phyloP scores from a whole-genome alignment of 148 eudicot genomes.

The Selenicereus undatus region DNA sequence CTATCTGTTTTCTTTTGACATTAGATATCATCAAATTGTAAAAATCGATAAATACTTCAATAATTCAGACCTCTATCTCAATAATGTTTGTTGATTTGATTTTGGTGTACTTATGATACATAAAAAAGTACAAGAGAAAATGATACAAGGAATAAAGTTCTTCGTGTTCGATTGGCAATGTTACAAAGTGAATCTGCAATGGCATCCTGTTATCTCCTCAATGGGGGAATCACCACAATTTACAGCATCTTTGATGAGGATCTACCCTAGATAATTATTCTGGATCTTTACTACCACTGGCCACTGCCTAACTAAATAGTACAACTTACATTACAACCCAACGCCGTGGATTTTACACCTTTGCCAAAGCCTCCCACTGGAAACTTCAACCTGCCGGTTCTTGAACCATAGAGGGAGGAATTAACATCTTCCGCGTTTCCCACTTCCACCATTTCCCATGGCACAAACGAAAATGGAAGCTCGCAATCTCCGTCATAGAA shows the following conservation, averaged over 20 bases:
- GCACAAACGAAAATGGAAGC: slow-evolving; percentile 1
- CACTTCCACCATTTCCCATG: not conserved
- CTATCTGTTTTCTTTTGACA: not conserved
- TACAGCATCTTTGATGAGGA: not conserved
- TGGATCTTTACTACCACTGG: not conserved
- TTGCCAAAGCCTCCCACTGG: not conserved
- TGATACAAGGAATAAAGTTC: too few relatives aligned
- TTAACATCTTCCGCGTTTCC: not conserved
- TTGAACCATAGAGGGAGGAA: not conserved
- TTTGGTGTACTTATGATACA: too few relatives aligned
- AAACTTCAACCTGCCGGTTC: not conserved
- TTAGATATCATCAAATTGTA: too few relatives aligned
- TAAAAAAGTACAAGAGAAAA: too few relatives aligned
- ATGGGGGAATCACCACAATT: too few relatives aligned
- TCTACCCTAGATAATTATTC: not conserved
- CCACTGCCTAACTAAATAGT: not conserved
- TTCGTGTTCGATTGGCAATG: too few relatives aligned
- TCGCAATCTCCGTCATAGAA: not conserved
- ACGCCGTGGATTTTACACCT: not conserved
- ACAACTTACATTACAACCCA: not conserved
- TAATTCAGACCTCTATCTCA: too few relatives aligned
- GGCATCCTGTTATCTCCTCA: not conserved
- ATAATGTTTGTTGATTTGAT: too few relatives aligned
- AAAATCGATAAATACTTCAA: not conserved
- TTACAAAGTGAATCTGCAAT: too few relatives aligned